These are phyloP conservation scores for Scedosporium dehoogii DNA, from an alignment of 2,329 filamentous ascomycete genomes.

Conservation along the genomic window DNA sequence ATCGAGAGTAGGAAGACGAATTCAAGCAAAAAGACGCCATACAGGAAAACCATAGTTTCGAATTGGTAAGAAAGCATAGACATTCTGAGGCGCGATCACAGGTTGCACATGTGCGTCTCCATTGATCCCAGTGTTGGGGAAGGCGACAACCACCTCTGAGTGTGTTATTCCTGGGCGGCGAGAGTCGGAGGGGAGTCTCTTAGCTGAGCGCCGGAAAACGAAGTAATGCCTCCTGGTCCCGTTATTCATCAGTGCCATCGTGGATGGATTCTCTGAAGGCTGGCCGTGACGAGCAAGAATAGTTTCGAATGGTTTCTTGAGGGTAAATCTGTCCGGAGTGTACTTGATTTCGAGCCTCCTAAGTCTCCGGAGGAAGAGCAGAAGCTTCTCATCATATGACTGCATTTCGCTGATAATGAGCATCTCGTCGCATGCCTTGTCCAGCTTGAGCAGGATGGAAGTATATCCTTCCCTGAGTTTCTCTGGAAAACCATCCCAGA, in stretches of 20 bases:
- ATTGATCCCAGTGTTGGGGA: constrained; percentile 8
- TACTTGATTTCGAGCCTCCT: constrained; percentile 13
- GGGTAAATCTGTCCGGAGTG: not conserved
- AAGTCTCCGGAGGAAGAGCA: constrained; percentile 21
- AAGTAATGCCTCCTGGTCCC: constrained; percentile 8
- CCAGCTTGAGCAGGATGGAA: constrained; percentile 10
- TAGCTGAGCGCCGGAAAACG: constrained; percentile 8
- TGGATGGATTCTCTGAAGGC: not conserved
- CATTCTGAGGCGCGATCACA: constrained; percentile 9
- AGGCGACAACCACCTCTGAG: constrained; percentile 14
- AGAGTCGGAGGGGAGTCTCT: constrained; percentile 6
- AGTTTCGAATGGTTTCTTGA: not conserved
- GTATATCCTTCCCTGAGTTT: constrained; percentile 13
- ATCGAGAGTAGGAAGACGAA: not conserved
- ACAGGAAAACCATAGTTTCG: constrained; percentile 16
- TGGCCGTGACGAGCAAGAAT: not conserved
- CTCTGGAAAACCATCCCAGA: constrained; percentile 16
- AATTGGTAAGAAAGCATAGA: constrained; percentile 17
- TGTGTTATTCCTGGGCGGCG: constrained; percentile 7
- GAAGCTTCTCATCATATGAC: constrained; percentile 15
- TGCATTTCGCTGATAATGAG: constrained; percentile 12
- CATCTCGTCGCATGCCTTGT: constrained; percentile 7
- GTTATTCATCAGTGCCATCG: constrained; percentile 6
- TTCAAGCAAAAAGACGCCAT: not conserved
- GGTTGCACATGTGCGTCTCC: not conserved